Evolutionary conservation across 805 yeast species (phyloP), one percentile per base, ranked within the genome.

Genomic region (Starmera quercuum): DNA sequence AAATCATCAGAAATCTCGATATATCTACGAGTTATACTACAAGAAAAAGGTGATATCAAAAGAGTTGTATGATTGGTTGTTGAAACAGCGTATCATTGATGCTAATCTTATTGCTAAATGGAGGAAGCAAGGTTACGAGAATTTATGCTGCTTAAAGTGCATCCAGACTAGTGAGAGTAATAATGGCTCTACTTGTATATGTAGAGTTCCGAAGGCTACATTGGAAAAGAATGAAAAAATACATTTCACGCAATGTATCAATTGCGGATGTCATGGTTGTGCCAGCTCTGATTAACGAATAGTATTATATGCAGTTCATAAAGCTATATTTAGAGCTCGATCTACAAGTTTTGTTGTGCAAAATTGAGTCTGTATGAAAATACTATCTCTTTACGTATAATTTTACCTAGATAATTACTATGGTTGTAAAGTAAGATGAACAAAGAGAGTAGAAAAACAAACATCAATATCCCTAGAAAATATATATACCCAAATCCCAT

Each of bases 251-350:
- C 71, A 78, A 43, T 85, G 94, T 54, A 67, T 80, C 6, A 82
- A 78, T 20, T 85, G 95, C 63, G 95, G 95, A 0, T 85, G 95
- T 47, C 62, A 68, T 39, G 95, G 95, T 6, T 85, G 95, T 53
- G 73, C 90, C 3, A 80, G 87, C 48, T 68, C 75, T 14, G 92
- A 83, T 51, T 83, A 50, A 56, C 14, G n/a, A n/a, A n/a, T n/a
- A n/a, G n/a, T n/a, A n/a, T n/a, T n/a, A n/a, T n/a, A n/a, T n/a
- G n/a, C n/a, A n/a, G n/a, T n/a, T n/a, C n/a, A n/a, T n/a, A n/a
- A n/a, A n/a, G n/a, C n/a, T n/a, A n/a, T n/a, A n/a, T n/a, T n/a
- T n/a, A n/a, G n/a, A n/a, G n/a, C n/a, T n/a, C n/a, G n/a, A n/a
- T n/a, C n/a, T n/a, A n/a, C n/a, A n/a, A n/a, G n/a, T n/a, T n/a